Evolutionary conservation across 164 flowering plant genomes (phyloP).

Genomic region (Hamamelis virginiana): DNA sequence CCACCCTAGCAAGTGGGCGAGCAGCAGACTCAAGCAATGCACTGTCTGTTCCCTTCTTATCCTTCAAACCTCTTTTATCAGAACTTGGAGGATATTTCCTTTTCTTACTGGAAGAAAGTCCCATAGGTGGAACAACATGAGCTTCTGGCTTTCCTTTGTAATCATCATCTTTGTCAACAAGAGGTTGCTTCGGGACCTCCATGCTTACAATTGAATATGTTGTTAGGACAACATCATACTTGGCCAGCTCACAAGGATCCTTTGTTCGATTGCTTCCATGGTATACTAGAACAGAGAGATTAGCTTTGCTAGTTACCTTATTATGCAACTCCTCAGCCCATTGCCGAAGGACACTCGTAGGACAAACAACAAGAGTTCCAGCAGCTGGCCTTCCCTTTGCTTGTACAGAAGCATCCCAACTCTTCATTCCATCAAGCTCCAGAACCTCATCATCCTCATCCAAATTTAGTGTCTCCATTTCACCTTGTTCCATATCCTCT

Average conservation of each 20-base stretch:
- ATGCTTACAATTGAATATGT: constrained; percentile 91
- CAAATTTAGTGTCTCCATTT: constrained; percentile 57
- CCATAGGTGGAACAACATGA: constrained; percentile 18
- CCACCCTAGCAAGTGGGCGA: constrained; percentile 82
- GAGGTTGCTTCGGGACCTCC: constrained; percentile 90
- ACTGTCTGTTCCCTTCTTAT: constrained; percentile 44
- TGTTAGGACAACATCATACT: constrained; percentile 92
- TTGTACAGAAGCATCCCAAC: constrained; percentile 19
- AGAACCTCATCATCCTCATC: constrained; percentile 63
- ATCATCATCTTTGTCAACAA: constrained; percentile 62
- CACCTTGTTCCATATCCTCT: constrained; percentile 21
- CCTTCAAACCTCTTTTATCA: constrained; percentile 37
- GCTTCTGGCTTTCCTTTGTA: constrained; percentile 33
- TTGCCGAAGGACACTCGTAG: constrained; percentile 92
- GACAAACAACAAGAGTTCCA: constrained; percentile 93
- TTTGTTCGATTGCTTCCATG: constrained; percentile 83
- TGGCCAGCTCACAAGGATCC: constrained; percentile 76
- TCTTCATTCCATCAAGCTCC: constrained; percentile 20
- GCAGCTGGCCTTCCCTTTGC: constrained; percentile 78
- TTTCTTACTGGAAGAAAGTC: constrained; percentile 43
- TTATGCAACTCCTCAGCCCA: constrained; percentile 86
- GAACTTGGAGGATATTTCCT: constrained; percentile 59
- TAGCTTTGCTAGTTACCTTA: constrained; percentile 72
- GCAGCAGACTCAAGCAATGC: constrained; percentile 51
- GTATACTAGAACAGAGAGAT: constrained; percentile 74